phyloP scores from a whole-genome alignment of 2,329 filamentous ascomycete species.

The Ceratocystis alfenasii region DNA sequence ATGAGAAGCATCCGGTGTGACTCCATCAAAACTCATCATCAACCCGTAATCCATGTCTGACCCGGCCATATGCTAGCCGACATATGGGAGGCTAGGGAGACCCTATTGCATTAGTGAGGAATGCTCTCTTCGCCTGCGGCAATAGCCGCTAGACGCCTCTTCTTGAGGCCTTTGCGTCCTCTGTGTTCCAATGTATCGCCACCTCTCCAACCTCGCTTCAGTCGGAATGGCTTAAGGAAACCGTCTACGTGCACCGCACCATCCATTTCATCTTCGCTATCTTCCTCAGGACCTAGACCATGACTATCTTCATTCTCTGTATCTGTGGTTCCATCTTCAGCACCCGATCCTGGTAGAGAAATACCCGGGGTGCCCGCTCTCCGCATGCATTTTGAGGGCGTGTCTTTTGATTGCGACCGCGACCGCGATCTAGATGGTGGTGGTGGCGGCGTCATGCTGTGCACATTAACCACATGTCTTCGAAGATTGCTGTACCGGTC shows the following conservation, averaged over 20 bases:
- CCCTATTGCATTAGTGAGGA: not conserved
- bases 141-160: slow-evolving; percentile 13
- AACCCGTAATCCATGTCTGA: too few species aligned
- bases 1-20: slow-evolving; percentile 7
- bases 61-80: not conserved
- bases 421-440: slow-evolving; percentile 9
- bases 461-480: slow-evolving; percentile 32
- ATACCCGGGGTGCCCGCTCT: slow-evolving; percentile 10
- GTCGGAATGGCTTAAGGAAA: slow-evolving; percentile 47
- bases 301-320: slow-evolving; percentile 18
- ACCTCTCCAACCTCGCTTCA: slow-evolving; percentile 38
- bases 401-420: slow-evolving; percentile 30
- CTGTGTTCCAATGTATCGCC: slow-evolving; percentile 24
- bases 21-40: not conserved
- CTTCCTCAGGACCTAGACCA: slow-evolving; percentile 27
- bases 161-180: slow-evolving; percentile 24
- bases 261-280: slow-evolving; percentile 42
- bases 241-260: slow-evolving; percentile 58
- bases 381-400: slow-evolving; percentile 28
- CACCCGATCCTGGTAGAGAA: not conserved
- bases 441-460: slow-evolving; percentile 26
- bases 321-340: slow-evolving; percentile 10
- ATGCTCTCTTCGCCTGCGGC: not conserved
- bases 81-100: not conserved
- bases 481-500: slow-evolving; percentile 30